Conservation (phyloP, 2,329 filamentous ascomycete species). For the Alternaria hordeiaustralica region DNA sequence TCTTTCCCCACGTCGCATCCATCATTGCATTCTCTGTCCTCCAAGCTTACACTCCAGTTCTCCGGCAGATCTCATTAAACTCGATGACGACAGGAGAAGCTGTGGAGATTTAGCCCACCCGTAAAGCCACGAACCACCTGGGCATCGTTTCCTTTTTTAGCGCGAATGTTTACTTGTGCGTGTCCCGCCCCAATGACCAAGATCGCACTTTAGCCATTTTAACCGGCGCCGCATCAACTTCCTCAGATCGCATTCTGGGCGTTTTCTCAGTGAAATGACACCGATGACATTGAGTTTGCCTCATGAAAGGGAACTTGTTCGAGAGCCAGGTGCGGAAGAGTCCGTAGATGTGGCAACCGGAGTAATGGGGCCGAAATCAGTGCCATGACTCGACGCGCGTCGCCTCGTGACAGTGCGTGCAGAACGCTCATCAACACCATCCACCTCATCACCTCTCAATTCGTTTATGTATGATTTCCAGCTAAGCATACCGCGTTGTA, state of each 20-base stretch:
- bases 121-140: constrained; percentile 4
- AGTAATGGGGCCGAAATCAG: not conserved
- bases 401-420: not conserved
- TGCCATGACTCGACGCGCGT: not conserved
- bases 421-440: not conserved
- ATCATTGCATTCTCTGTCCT: not conserved
- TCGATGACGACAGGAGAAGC: constrained; percentile 8
- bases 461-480: not conserved
- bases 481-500: not conserved
- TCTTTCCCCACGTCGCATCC: not conserved
- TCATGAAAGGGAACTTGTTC: not conserved
- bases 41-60: not conserved
- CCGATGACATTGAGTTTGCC: not conserved
- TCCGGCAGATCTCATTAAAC: not conserved
- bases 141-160: not conserved
- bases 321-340: not conserved
- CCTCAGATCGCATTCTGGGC: not conserved
- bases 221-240: not conserved
- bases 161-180: not conserved
- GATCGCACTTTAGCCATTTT: constrained; percentile 8
- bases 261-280: not conserved
- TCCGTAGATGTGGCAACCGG: not conserved
- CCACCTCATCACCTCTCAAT: not conserved
- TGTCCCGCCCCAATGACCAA: not conserved
- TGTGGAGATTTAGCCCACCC: not conserved